phyloP scores from a whole-genome alignment of 2,329 filamentous ascomycete genomes.

The Aspergillus ustus region DNA sequence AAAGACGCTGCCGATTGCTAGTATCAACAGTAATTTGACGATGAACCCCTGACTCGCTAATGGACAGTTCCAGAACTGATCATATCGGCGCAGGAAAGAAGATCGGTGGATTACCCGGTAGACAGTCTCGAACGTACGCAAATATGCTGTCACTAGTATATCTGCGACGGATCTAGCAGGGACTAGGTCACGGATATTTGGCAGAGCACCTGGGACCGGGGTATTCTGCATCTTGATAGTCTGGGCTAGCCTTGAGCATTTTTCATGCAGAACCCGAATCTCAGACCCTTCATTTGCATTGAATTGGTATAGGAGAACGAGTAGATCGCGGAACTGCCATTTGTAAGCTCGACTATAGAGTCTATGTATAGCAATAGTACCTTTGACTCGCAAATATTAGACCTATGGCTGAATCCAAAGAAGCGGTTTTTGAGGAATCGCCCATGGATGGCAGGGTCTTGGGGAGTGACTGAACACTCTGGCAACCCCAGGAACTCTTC shows the following conservation, averaged over 20 bases:
- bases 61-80: slow-evolving; percentile 2
- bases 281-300: neutral
- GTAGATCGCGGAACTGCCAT: slow-evolving; percentile 2
- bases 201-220: neutral
- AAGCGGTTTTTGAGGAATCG: slow-evolving; percentile 6
- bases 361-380: neutral
- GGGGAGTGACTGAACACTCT: neutral
- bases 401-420: slow-evolving; percentile 10
- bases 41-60: neutral
- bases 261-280: neutral
- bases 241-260: neutral
- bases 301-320: neutral
- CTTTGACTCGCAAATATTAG: slow-evolving; percentile 1
- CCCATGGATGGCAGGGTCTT: slow-evolving; percentile 2
- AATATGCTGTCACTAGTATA: slow-evolving; percentile 1
- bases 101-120: slow-evolving; percentile 10
- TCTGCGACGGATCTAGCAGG: neutral
- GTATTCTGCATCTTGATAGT: neutral
- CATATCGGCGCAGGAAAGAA: slow-evolving; percentile 6
- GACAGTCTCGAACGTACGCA: slow-evolving; percentile 10
- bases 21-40: slow-evolving; percentile 5
- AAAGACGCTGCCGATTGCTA: slow-evolving; percentile 32
- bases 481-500: neutral
- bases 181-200: slow-evolving; percentile 2
- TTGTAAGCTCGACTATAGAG: neutral